A percentile compares a stretch with the other conserved stretches of the same genome.
Conservation (phyloP, 2,329 filamentous ascomycete species). For the Blastomyces emzantsi region DNA sequence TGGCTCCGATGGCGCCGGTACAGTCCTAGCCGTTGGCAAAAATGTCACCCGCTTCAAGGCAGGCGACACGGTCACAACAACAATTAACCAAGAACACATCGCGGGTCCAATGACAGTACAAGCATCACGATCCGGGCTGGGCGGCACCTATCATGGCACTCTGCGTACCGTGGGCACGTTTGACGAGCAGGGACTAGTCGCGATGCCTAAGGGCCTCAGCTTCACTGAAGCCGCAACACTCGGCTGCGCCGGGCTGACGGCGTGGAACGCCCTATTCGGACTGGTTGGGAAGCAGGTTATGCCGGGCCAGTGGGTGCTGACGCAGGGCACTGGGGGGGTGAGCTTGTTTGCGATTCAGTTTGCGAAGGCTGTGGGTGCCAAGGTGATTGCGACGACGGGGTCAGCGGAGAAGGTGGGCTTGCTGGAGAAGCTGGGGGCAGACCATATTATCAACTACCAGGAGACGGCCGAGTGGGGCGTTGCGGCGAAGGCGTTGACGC, state of each 20-base stretch:
- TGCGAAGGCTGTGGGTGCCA: conserved; percentile 38
- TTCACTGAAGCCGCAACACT: conserved; percentile 30
- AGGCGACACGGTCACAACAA: conserved; percentile 43
- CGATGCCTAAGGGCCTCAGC: conserved; percentile 8
- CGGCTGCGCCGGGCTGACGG: conserved; percentile 39
- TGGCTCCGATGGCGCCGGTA: conserved; percentile 45
- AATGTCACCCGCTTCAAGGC: conserved; percentile 43
- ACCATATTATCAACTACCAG: conserved; percentile 49
- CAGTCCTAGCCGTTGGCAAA: conserved; percentile 42
- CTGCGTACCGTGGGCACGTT: conserved; percentile 5
- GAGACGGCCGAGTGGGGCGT: conserved; percentile 45
- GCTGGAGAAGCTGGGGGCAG: conserved; percentile 44
- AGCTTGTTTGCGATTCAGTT: conserved; percentile 44
- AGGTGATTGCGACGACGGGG: conserved; percentile 48
- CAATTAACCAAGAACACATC: conserved; percentile 20
- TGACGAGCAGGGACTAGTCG: conserved; percentile 7
- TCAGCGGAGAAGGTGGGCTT: conserved; percentile 42
- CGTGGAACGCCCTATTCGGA: conserved; percentile 48
- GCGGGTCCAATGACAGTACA: conserved; percentile 15
- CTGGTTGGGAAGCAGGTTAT: conserved; percentile 32
- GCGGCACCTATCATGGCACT: conserved; percentile 1
- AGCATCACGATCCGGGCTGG: conserved; percentile 4
- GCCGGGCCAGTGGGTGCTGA: conserved; percentile 40
- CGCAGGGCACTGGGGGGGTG: conserved; percentile 48
- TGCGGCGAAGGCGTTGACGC: conserved; percentile 39